phyloP scores from a whole-genome alignment of 164 flowering plant species.

The Vitis riparia region DNA sequence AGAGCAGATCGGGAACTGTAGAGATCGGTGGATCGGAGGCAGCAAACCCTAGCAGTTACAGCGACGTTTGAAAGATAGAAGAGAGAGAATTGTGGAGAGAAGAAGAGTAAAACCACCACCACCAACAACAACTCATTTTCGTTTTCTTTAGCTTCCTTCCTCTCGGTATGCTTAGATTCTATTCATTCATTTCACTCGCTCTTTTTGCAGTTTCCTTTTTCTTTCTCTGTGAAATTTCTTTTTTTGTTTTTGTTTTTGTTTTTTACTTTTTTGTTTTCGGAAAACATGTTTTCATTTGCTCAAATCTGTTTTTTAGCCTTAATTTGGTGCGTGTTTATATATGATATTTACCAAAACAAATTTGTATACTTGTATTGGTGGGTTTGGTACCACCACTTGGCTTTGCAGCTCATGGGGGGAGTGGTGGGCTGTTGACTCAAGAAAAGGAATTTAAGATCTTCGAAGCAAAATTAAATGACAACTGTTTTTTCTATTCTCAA shows the following conservation, averaged over 20 bases:
- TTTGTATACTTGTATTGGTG: no score
- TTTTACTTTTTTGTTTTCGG: not conserved
- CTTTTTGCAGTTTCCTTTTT: conserved; percentile 4
- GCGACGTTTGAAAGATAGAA: no score
- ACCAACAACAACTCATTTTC: not conserved
- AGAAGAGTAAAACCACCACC: not conserved
- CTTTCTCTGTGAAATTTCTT: not conserved
- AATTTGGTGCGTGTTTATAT: not conserved
- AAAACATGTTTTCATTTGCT: not conserved
- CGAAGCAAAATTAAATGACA: no score
- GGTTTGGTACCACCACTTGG: not conserved
- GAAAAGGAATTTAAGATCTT: no score
- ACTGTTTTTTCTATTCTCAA: no score
- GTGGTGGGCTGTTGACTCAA: no score
- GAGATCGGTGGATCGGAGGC: no score
- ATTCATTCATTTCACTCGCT: conserved; percentile 4
- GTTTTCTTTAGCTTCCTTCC: conserved; percentile 39
- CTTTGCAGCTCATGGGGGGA: not conserved
- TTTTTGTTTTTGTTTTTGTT: not conserved
- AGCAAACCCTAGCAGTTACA: no score
- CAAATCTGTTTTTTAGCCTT: not conserved
- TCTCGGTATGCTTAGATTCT: conserved; percentile 41
- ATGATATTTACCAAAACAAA: not conserved
- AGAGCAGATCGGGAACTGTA: no score
- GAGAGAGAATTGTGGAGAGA: not conserved